phyloP scores from a whole-genome alignment of 306 rosid species.

The Neltuma alba region DNA sequence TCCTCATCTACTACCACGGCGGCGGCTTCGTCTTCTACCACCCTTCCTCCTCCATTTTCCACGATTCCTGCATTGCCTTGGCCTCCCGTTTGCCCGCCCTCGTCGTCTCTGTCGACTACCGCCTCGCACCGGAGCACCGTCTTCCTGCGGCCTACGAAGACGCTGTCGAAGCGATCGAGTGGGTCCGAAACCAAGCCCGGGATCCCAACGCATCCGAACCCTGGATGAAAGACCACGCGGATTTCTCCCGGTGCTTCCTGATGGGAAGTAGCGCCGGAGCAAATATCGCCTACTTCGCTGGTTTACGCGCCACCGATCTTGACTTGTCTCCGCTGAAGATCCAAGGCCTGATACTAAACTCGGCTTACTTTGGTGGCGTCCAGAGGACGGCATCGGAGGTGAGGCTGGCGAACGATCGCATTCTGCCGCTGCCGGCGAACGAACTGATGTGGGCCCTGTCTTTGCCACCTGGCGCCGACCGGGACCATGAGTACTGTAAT shows the following conservation, averaged over 20 bases:
- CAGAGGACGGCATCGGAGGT: constrained; percentile 57
- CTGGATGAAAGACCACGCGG: constrained; percentile 60
- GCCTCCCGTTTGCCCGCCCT: constrained; percentile 39
- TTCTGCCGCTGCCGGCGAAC: constrained; percentile 52
- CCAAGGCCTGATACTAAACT: constrained; percentile 54
- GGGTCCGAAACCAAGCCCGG: constrained; percentile 49
- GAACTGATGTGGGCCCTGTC: constrained; percentile 69
- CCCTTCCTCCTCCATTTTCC: constrained; percentile 57
- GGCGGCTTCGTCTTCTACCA: constrained; percentile 81
- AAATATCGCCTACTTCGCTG: constrained; percentile 63
- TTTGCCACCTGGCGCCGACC: constrained; percentile 61
- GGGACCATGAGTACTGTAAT: constrained; percentile 70
- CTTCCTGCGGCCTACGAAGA: constrained; percentile 89
- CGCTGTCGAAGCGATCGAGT: constrained; percentile 57
- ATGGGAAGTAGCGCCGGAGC: constrained; percentile 78
- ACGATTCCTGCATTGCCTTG: constrained; percentile 43
- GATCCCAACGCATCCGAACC: constrained; percentile 40
- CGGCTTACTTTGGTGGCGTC: constrained; percentile 60
- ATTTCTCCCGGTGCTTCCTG: constrained; percentile 47
- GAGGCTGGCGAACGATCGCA: constrained; percentile 43
- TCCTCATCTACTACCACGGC: constrained; percentile 67
- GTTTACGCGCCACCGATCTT: constrained; percentile 46
- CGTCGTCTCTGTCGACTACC: constrained; percentile 68
- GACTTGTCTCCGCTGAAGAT: constrained; percentile 52
- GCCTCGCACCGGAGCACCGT: constrained; percentile 82